phyloP scores from a whole-genome alignment of 2,329 filamentous ascomycete genomes.

The Fonsecaea erecta region DNA sequence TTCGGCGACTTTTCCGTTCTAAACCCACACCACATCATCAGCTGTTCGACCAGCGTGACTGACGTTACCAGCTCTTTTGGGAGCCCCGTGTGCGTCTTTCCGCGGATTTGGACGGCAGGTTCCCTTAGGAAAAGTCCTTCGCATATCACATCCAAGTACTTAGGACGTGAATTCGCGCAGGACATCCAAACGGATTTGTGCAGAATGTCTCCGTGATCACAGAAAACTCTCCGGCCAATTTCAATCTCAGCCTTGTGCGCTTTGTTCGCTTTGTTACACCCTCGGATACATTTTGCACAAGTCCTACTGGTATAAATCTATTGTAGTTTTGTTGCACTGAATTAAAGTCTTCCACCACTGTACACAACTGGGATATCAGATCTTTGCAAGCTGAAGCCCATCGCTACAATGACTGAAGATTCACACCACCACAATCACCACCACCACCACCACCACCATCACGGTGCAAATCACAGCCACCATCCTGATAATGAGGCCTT shows the following conservation, averaged over 20 bases:
- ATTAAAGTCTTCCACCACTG: neutral
- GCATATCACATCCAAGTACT: neutral
- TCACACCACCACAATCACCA: constrained; percentile 23
- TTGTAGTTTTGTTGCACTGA: neutral
- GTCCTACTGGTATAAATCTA: neutral
- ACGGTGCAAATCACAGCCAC: constrained; percentile 3
- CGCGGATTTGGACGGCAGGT: neutral
- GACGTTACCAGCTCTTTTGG: neutral
- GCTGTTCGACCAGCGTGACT: neutral
- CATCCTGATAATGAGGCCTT: constrained; percentile 25
- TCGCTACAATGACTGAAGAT: constrained; percentile 15
- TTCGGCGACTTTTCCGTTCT: constrained; percentile 7
- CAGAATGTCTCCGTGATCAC: constrained; percentile 5
- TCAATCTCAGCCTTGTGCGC: neutral
- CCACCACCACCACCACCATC: constrained; percentile 15
- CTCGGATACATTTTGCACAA: constrained; percentile 7
- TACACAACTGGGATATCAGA: neutral
- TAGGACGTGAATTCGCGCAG: neutral
- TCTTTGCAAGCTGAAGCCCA: neutral
- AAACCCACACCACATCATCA: neutral
- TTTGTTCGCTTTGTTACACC: neutral
- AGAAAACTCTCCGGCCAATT: constrained; percentile 7
- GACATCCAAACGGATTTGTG: neutral
- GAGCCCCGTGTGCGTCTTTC: neutral
- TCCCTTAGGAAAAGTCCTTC: neutral